phyloP scores from a whole-genome alignment of 352 stramenopile species.

The Elongisporangium prolatum region DNA sequence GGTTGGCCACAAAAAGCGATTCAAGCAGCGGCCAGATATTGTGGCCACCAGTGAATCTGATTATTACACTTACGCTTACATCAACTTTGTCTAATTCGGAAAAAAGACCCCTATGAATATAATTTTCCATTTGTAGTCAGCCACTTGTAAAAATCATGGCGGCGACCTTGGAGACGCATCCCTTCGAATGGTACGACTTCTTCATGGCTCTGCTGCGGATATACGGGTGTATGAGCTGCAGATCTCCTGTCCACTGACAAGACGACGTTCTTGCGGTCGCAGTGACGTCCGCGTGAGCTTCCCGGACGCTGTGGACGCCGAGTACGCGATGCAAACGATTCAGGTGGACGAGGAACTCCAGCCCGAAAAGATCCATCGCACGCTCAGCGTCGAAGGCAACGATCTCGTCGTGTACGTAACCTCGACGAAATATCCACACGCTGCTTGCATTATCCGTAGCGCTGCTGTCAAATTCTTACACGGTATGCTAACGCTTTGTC shows the following conservation, averaged over 20 bases:
- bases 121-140: background rate
- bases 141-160: background rate
- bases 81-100: background rate
- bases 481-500: background rate
- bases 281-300: conserved; percentile 69
- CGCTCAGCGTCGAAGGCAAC: conserved; percentile 48
- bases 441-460: background rate
- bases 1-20: background rate
- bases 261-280: background rate
- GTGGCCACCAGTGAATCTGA: background rate
- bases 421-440: background rate
- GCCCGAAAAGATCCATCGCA: conserved; percentile 80
- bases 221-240: background rate
- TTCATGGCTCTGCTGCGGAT: background rate
- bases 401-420: conserved; percentile 68
- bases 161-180: conserved; percentile 29
- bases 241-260: background rate
- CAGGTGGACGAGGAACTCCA: conserved; percentile 86
- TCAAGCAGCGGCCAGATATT: background rate
- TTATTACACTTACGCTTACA: background rate
- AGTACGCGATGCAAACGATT: conserved; percentile 75
- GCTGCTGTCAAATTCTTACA: background rate
- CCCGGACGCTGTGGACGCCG: conserved; percentile 52
- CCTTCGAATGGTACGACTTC: conserved; percentile 70
- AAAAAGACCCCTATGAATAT: background rate